Percentiles rank a stretch among this genome's conserved stretches.
Conservation (phyloP, 225 moss, liverwort and hornwort genomes). For the Climacium dendroides region DNA sequence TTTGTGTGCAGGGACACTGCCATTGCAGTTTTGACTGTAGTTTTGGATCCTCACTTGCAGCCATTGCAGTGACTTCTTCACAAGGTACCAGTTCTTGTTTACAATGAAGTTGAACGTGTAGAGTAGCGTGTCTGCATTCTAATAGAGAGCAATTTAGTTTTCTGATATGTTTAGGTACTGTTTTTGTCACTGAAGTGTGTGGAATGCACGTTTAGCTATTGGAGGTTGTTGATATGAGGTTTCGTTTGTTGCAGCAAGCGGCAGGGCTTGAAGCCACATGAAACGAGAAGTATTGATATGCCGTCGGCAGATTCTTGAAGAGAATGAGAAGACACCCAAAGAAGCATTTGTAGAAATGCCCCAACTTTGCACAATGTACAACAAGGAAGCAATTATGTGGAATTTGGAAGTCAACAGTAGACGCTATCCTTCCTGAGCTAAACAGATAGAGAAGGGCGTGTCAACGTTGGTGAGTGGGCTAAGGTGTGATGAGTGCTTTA, state of each 20-base stretch:
- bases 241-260: background rate
- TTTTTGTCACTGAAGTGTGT: background rate
- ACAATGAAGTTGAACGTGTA: background rate
- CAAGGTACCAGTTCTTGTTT: background rate
- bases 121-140: background rate
- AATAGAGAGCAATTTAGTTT: background rate
- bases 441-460: background rate
- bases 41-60: background rate
- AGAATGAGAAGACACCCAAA: background rate
- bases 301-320: background rate
- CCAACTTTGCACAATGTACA: no score
- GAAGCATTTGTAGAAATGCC: background rate
- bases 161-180: background rate
- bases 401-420: background rate
- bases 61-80: background rate
- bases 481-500: conserved; percentile 32
- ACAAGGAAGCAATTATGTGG: background rate
- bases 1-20: background rate
- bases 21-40: background rate
- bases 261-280: background rate
- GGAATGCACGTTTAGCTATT: background rate
- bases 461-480: background rate
- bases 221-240: background rate
- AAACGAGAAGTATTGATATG: background rate
- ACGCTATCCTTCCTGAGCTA: conserved; percentile 46